Conservation (phyloP, 2,329 filamentous ascomycete genomes). For the Neophaeococcomyces mojaviensis region DNA sequence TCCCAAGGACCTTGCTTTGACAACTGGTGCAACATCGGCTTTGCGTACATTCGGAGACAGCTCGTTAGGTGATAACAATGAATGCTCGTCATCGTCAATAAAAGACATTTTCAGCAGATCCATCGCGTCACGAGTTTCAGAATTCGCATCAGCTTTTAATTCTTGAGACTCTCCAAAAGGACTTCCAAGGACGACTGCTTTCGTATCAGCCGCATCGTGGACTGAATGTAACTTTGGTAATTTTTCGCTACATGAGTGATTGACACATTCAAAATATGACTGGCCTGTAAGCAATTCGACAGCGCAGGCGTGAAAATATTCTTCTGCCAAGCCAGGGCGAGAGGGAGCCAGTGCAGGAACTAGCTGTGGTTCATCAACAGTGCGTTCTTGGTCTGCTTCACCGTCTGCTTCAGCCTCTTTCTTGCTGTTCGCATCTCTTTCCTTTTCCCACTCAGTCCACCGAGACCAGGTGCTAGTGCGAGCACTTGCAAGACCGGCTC, state of each 20-base stretch:
- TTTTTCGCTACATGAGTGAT: slow-evolving; percentile 32
- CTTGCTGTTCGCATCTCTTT: slow-evolving; percentile 9
- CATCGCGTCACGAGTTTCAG: neutral
- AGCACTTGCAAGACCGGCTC: slow-evolving; percentile 17
- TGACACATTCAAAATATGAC: slow-evolving; percentile 37
- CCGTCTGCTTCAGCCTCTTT: neutral
- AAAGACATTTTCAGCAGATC: slow-evolving; percentile 1
- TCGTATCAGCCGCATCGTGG: slow-evolving; percentile 11
- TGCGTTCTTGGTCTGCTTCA: neutral
- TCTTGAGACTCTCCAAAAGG: slow-evolving; percentile 17
- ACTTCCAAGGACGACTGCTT: neutral
- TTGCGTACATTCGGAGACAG: slow-evolving; percentile 27
- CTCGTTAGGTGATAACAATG: slow-evolving; percentile 13
- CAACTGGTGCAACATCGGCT: slow-evolving; percentile 25
- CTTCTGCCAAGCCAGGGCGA: slow-evolving; percentile 19
- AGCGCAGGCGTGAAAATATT: slow-evolving; percentile 35
- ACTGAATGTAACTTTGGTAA: slow-evolving; percentile 18
- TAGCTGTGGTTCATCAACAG: neutral
- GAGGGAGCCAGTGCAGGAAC: slow-evolving; percentile 13
- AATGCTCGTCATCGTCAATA: neutral
- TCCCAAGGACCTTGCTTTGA: slow-evolving; percentile 19
- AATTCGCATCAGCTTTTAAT: slow-evolving; percentile 22
- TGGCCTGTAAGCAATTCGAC: slow-evolving; percentile 36
- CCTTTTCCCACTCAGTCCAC: slow-evolving; percentile 22
- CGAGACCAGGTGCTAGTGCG: slow-evolving; percentile 22